These are phyloP conservation scores for Quercus variabilis DNA, from an alignment of 306 rosid species.

Conservation along the genomic window DNA sequence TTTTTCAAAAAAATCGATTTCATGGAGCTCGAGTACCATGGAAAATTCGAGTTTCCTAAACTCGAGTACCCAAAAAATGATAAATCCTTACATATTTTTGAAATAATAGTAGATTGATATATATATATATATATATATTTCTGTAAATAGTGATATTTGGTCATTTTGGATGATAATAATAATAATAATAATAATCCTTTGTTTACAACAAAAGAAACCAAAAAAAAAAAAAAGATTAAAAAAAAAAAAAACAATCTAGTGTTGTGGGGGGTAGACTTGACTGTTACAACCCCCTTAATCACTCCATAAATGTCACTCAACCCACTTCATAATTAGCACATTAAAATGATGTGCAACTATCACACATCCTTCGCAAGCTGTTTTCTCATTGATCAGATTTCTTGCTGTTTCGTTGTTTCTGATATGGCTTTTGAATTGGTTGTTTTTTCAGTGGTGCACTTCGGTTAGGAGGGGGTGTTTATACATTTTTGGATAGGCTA, in stretches of 20 bases:
- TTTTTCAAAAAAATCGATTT: too few relatives aligned
- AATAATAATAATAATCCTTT: too few relatives aligned
- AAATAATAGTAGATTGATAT: too few relatives aligned
- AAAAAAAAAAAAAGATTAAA: not conserved
- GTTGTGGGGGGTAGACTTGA: not conserved
- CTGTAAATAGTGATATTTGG: too few relatives aligned
- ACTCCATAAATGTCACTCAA: not conserved
- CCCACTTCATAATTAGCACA: not conserved
- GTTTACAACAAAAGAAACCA: not conserved
- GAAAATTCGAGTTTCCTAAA: fast-evolving
- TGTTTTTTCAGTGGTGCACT: conserved; percentile 70
- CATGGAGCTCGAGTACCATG: fast-evolving
- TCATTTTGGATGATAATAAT: too few relatives aligned
- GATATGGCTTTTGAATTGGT: not conserved
- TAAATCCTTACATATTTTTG: fast-evolving
- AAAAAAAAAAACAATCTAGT: not conserved
- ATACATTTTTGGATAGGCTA: conserved; percentile 79
- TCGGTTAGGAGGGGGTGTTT: conserved; percentile 79
- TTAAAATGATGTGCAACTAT: not conserved
- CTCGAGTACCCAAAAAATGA: fast-evolving
- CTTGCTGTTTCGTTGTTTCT: not conserved
- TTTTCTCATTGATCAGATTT: not conserved
- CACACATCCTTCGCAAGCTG: not conserved
- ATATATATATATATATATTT: too few relatives aligned
- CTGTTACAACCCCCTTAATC: not conserved